Evolutionary conservation across 129 eudicot genomes (phyloP), one percentile per base, ranked within the genome.

Genomic region (Flaveria sonorensis): DNA sequence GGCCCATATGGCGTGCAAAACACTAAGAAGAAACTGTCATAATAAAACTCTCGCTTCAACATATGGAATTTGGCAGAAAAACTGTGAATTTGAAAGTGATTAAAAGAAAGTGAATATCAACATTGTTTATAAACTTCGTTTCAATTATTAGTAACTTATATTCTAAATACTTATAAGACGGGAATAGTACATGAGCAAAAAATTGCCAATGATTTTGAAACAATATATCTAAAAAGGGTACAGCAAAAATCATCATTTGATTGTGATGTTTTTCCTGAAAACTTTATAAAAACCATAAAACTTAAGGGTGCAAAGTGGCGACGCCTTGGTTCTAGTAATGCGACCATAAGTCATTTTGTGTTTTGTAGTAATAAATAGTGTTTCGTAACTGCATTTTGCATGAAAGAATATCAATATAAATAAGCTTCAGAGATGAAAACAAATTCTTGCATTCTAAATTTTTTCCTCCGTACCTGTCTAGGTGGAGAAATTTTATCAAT

Each of bases 381-480:
- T 24, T 63, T 14, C 9, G 0, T 43, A 10, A 45, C 16, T 21
- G 10, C 20, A 20, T 16, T 43, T 68, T 68, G 10, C 52, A 68
- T 10, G 73, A n/a, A 68, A n/a, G 72, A 21, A 19, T 45, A 68
- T 2, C 7, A 7, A 28, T 4, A 39, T 19, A 10, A 68, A 9
- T 46, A 48, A 63, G 71, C 71, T 46, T 63, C 47, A 48, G 18
- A 75, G 51, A 32, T 75, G 39, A 75, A 28, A 63, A 28, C 80
- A 75, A 64, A 59, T 64, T 63, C 51, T 47, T 16, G 8, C 53
- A 48, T 68, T 40, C 68, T 19, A 70, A 18, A 68, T 21, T 42
- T 32, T 79, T 30, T 79, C 63, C 16, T 63, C 10, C 40, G 21
- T 80, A 87, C 96, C 77, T 81, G 78, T 87, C 50, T 78, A 66